These are phyloP conservation scores for Colletotrichum filicis DNA, from an alignment of 2,329 filamentous ascomycete genomes.

Conservation along the genomic window DNA sequence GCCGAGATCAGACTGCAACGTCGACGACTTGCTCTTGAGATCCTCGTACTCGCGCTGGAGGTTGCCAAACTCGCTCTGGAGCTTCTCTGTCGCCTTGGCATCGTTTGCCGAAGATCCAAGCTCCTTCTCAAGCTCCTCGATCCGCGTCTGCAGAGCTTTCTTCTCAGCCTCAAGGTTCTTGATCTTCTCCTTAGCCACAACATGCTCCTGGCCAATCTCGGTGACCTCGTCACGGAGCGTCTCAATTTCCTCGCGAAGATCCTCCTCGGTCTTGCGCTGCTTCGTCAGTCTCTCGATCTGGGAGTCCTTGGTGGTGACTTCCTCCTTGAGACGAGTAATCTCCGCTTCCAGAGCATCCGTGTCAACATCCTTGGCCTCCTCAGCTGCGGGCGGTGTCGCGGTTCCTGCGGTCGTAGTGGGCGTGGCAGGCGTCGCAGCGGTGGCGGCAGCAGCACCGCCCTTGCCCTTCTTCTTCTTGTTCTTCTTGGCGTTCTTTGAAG, in stretches of 20 bases:
- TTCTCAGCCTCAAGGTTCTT: conserved; percentile 79
- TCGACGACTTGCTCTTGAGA: conserved; percentile 75
- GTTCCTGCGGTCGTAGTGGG: conserved; percentile 44
- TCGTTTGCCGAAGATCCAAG: conserved; percentile 56
- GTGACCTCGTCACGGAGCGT: conserved; percentile 83
- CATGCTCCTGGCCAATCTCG: conserved; percentile 83
- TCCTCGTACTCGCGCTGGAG: conserved; percentile 70
- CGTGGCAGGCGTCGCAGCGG: conserved; percentile 33
- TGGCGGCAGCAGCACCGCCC: conserved; percentile 60
- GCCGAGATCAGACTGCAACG: conserved; percentile 83
- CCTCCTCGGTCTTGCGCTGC: conserved; percentile 80
- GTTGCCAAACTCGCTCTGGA: conserved; percentile 70
- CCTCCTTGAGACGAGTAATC: conserved; percentile 60
- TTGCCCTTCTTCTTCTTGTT: conserved; percentile 89
- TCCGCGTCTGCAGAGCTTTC: conserved; percentile 69
- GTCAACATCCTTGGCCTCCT: conserved; percentile 40
- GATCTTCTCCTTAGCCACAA: conserved; percentile 81
- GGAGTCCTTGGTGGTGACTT: conserved; percentile 73
- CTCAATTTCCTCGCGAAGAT: conserved; percentile 87
- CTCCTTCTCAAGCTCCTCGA: conserved; percentile 78
- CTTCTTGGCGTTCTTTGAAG: conserved; percentile 49
- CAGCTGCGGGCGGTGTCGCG: conserved; percentile 42
- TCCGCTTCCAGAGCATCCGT: conserved; percentile 58
- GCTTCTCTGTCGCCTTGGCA: conserved; percentile 59
- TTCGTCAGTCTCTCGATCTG: conserved; percentile 78